Base-by-base conservation (phyloP, 2,329 filamentous ascomycete genomes). In the Diaporthe aspalathi region DNA sequence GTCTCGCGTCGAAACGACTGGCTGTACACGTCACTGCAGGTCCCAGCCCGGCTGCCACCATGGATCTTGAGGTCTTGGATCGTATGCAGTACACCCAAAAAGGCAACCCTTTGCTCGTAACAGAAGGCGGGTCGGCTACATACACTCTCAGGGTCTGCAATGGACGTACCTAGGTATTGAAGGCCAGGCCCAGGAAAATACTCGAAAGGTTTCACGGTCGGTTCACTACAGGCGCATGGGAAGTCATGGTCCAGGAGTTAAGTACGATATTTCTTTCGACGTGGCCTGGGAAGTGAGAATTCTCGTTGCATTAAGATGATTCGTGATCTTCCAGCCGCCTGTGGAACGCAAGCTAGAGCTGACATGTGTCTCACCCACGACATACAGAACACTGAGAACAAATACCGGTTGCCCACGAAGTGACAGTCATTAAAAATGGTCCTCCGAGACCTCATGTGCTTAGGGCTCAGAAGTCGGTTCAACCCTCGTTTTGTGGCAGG, bases 1-100 rank as follows among this genome's bases (percentile, higher is more conserved):
- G 67, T 70, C 70, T 72, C n/a, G 57, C 35, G 45, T 50, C 57
- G 67, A 72, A 70, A 70, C 70, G n/a, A 22, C 8, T 24, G 14
- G 8, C 22, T 69, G 70, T 57, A 69, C 70, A 72, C 50, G 67
- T 68, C 62, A 70, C 68, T 29, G 52, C 67, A 38, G 45, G 43
- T 65, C 35, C 49, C 47, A 47, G 40, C 5, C 20, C 27, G 8
- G 24, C 3, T 20, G 38, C 29, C 16, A 38, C n/a, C 17, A 24
- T 27, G 32, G 35, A 45, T 29, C 9, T 45, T 12, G 12, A 49
- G 63, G 70, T 66, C 49, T 62, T 47, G 32, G 20, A 22, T n/a
- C 1, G 11, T 12, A 63, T 53, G 67, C 17, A 14, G 35, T 27
- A 12, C 29, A 2, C 35, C n/a, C n/a, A 53, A 27, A 45, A 45